phyloP scores from a whole-genome alignment of 495 filamentous ascomycete genomes.

The Podospora appendiculata region DNA sequence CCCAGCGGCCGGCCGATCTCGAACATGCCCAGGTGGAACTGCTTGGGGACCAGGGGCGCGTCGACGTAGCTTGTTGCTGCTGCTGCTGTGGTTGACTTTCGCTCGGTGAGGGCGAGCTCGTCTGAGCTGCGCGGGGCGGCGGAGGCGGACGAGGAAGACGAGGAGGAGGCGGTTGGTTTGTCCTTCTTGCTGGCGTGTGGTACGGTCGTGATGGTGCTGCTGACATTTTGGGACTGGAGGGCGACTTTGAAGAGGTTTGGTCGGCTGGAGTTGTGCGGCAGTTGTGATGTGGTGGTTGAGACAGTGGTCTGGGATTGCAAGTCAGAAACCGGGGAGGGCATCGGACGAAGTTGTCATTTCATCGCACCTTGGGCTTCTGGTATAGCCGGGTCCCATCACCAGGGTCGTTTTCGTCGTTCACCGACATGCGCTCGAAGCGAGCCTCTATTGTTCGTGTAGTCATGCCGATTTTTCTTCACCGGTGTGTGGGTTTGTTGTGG shows the following conservation, averaged over 20 bases:
- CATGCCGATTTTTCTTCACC: conserved; percentile 21
- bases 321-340: not conserved
- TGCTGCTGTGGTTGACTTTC: conserved; percentile 30
- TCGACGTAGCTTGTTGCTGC: conserved; percentile 35
- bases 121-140: conserved; percentile 28
- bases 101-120: conserved; percentile 42
- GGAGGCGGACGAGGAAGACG: conserved; percentile 17
- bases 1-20: conserved; percentile 94
- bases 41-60: conserved; percentile 51
- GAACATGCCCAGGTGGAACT: conserved; percentile 96
- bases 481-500: conserved; percentile 1
- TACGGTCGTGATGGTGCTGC: conserved; percentile 49
- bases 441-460: conserved; percentile 54
- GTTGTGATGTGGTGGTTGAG: conserved; percentile 47
- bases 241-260: conserved; percentile 75
- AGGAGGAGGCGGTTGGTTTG: conserved; percentile 3
- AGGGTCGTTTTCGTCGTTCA: conserved; percentile 72
- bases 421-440: conserved; percentile 73
- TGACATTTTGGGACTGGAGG: conserved; percentile 57
- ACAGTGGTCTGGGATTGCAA: conserved; percentile 33
- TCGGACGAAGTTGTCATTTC: not conserved
- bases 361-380: conserved; percentile 62
- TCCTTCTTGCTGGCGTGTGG: conserved; percentile 45
- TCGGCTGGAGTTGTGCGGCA: conserved; percentile 53
- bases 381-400: conserved; percentile 40